Base-by-base conservation (phyloP, 108 stramenopile genomes). In the Tribonema minus region DNA sequence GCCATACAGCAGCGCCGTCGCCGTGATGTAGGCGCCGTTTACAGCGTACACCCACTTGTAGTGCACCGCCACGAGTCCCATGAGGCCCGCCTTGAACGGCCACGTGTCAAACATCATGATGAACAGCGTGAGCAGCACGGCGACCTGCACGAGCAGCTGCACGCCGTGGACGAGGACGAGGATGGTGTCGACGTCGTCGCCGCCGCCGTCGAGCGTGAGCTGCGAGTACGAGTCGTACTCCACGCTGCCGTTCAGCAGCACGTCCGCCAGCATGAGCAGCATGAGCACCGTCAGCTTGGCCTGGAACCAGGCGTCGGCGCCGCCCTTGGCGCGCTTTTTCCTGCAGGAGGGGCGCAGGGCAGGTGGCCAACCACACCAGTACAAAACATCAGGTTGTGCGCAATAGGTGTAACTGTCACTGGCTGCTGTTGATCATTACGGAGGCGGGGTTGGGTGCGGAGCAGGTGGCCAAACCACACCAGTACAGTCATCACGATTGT, bases 81-180 rank as follows among this genome's bases (percentile, higher is more conserved):
- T 79, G 1, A 79, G 77, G 25, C 77, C 77, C 6, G 68, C 77
- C 29, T 68, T 58, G 29, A 79, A 79, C 5, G 77, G 77, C 36
- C 68, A 79, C 2, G 77, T 79, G 40, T 79, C 77, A 34, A 79
- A 79, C 77, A 79, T 79, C 54, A 79, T 79, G n/a, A 79, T n/a
- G 37, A 79, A 79, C 26, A 79, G 68, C 28, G 64, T 70, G 23
- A 41, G 38, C 58, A 79, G 68, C 25, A 58, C 26, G 5, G 65
- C 67, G 9, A 61, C 77, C 36, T 79, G 77, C 34, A 79, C 61
- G 23, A 79, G 41, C 23, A 79, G 40, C 68, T 79, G 77, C 46
- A 79, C 37, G 26, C 77, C 77, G 20, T 66, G 67, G 68, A 79
- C 41, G 0, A 79, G 59, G 9, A 58, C 77, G 9, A 70, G 61